Conservation (phyloP, 306 rosid genomes). For the Ziziphus jujuba region DNA sequence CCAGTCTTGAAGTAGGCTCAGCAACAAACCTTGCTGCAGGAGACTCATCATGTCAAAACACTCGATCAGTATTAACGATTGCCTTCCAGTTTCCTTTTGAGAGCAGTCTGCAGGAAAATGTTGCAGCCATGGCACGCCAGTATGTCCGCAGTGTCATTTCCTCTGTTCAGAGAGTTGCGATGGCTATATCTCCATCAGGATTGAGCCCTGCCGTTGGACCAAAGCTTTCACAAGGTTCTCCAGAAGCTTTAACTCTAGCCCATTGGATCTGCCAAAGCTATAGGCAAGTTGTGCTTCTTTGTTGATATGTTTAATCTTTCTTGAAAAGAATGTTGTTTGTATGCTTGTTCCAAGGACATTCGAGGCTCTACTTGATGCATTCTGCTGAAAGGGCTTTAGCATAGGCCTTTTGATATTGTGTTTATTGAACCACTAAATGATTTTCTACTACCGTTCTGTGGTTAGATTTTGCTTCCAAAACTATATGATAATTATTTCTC, state of each 20-base stretch:
- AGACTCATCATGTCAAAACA: conserved; percentile 53
- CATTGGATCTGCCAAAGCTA: conserved; percentile 96
- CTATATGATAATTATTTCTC: background rate
- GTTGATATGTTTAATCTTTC: no score
- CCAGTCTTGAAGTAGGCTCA: conserved; percentile 84
- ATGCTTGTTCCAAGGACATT: background rate
- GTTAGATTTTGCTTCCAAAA: background rate
- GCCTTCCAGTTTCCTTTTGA: conserved; percentile 98
- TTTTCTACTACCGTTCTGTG: background rate
- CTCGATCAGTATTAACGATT: conserved; percentile 86
- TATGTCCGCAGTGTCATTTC: conserved; percentile 84
- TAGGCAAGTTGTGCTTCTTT: conserved; percentile 41
- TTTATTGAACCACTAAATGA: background rate
- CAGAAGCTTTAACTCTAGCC: conserved; percentile 82
- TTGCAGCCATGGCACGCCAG: conserved; percentile 84
- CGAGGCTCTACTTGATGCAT: background rate
- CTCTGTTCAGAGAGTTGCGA: conserved; percentile 93
- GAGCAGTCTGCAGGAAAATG: conserved; percentile 72
- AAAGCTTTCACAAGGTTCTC: conserved; percentile 75
- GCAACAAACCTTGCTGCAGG: conserved; percentile 44
- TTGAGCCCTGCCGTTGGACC: conserved; percentile 57
- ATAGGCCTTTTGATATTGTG: no score
- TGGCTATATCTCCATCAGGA: conserved; percentile 91
- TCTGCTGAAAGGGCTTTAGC: background rate
- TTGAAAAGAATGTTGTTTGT: no score